Conservation (phyloP, 2,329 filamentous ascomycete genomes). For the Neofusicoccum laricinum region DNA sequence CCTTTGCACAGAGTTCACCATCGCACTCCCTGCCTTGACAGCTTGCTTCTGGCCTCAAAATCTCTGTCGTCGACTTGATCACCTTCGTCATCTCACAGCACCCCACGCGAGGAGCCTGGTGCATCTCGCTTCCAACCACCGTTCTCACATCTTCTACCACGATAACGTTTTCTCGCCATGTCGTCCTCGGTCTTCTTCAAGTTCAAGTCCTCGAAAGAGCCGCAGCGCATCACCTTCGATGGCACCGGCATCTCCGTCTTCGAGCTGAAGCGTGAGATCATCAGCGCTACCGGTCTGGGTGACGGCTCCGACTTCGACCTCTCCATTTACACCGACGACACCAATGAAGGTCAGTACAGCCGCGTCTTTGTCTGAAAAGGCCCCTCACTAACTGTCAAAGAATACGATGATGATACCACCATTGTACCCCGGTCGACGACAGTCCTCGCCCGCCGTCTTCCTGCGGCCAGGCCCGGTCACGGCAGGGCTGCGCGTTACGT, state of each 20-base stretch:
- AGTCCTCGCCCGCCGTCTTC: conserved; percentile 82
- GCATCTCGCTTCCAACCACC: not conserved
- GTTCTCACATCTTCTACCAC: not conserved
- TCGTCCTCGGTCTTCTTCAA: conserved; percentile 99
- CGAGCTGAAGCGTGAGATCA: conserved; percentile 98
- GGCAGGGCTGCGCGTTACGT: conserved; percentile 93
- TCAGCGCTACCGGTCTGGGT: conserved; percentile 86
- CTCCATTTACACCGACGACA: conserved; percentile 89
- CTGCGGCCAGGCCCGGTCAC: conserved; percentile 78
- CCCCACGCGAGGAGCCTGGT: not conserved
- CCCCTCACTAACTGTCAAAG: conserved; percentile 45
- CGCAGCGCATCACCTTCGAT: conserved; percentile 91
- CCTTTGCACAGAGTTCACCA: conserved; percentile 18
- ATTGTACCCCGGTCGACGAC: conserved; percentile 94
- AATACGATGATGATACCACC: conserved; percentile 97
- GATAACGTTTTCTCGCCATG: conserved; percentile 52
- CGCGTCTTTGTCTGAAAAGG: not conserved
- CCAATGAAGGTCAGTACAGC: conserved; percentile 70
- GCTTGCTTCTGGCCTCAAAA: not conserved
- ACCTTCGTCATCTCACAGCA: conserved; percentile 5
- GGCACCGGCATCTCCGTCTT: conserved; percentile 97
- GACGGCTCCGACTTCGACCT: conserved; percentile 97
- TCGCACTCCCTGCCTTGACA: conserved; percentile 15
- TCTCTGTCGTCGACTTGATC: conserved; percentile 10
- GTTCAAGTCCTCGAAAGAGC: conserved; percentile 98